Evolutionary conservation across 129 eudicot species (phyloP), one percentile per base, ranked within the genome.

Genomic region (Chrysanthemum makinoi): DNA sequence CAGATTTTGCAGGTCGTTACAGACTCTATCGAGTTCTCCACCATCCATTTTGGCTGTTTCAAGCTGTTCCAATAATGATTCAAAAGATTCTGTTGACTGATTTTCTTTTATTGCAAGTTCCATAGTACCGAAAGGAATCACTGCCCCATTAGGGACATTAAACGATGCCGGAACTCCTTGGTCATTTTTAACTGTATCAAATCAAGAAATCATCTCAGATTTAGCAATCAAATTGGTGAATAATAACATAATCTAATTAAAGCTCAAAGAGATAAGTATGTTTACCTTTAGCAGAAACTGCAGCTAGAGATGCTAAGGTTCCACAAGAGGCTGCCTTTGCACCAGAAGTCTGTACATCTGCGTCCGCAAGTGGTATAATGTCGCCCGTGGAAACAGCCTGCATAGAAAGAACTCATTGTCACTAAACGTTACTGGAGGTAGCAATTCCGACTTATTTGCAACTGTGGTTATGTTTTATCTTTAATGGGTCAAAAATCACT

Each of bases 241-340:
- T 39, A 24, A 39, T 6, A 19, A 57, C 35, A 7, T 50, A 60
- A 24, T 52, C 74, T 68, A 18, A 39, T 22, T 0, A 11, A 64
- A 66, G 28, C 9, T 6, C 46, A 44, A 61, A 58, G 58, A 69
- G 58, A 69, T 56, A 5, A n/a, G 56, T 43, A 24, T 20, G 47
- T 43, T n/a, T 26, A 91, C 98, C 96, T 89, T 87, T 89, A 63
- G 70, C 68, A 43, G 98, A 93, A 52, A 75, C 85, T 18, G 83
- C 79, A 9, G 96, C 86, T 47, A 93, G 78, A 74, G 95, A 80
- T 55, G 98, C 92, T 60, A 93, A 82, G 68, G 79, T 84, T 15
- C 90, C 91, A 74, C 98, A 93, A 76, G 98, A 80, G 75, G 96
- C 88, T 52, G 98, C 91, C 82, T 93, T 93, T 81, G 98, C 88